Conservation (phyloP, 176 grass and related monocot genomes). For the Poa pratensis region DNA sequence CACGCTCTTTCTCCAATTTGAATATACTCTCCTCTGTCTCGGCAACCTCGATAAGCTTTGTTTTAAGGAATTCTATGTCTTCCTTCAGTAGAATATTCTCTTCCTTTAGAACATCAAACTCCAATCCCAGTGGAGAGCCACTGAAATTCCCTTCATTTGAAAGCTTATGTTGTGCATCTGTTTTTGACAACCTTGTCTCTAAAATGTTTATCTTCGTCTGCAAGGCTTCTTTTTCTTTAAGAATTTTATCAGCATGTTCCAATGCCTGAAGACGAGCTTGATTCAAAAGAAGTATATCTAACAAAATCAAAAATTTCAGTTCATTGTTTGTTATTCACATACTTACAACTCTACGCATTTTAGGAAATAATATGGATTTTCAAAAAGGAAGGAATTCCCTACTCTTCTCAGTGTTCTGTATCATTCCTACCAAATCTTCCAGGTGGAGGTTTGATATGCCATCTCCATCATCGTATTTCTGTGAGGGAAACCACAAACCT, state of each 20-base stretch:
- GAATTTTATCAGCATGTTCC: constrained; percentile 76
- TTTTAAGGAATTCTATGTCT: constrained; percentile 61
- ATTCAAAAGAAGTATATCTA: constrained; percentile 98
- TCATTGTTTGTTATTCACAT: constrained; percentile 28
- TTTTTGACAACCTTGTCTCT: constrained; percentile 77
- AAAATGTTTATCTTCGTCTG: constrained; percentile 66
- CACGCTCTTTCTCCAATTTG: constrained; percentile 70
- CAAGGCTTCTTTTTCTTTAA: constrained; percentile 84
- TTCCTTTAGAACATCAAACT: constrained; percentile 61
- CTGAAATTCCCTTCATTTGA: constrained; percentile 47
- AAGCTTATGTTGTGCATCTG: constrained; percentile 27
- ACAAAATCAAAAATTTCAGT: constrained; percentile 34
- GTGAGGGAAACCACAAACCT: neutral
- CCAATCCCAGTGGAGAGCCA: constrained; percentile 32
- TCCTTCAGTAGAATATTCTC: constrained; percentile 69
- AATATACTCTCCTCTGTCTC: constrained; percentile 66
- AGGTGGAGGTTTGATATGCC: constrained; percentile 48
- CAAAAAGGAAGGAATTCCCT: constrained; percentile 38
- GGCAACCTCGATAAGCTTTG: constrained; percentile 56
- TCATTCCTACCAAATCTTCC: constrained; percentile 79
- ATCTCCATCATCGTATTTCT: constrained; percentile 50
- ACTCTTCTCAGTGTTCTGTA: constrained; percentile 83
- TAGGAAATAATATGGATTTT: constrained; percentile 28
- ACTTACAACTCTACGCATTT: constrained; percentile 14
- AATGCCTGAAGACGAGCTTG: constrained; percentile 77